Conservation (phyloP, 1,284 basidiomycete genomes). For the Malassezia caprae region DNA sequence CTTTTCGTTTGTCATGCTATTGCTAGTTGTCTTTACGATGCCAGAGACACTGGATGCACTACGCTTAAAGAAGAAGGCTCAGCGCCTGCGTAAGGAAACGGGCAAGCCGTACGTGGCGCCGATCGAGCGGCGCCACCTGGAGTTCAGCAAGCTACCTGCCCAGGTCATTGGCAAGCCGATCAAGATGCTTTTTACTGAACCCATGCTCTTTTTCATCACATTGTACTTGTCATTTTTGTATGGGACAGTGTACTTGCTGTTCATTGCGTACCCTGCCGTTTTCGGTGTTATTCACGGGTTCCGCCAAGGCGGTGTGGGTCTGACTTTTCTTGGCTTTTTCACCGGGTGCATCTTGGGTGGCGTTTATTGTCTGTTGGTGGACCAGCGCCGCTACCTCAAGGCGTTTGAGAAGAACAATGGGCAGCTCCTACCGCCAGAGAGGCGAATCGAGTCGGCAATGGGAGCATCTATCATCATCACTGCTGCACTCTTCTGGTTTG, state of each 20-base stretch:
- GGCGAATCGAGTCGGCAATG: constrained; percentile 35
- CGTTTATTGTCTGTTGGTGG: constrained; percentile 25
- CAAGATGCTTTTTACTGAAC: constrained; percentile 57
- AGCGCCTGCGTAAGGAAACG: constrained; percentile 55
- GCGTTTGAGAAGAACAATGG: constrained; percentile 28
- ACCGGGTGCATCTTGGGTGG: constrained; percentile 30
- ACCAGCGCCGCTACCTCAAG: constrained; percentile 34
- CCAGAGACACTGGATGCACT: constrained; percentile 62
- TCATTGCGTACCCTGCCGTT: constrained; percentile 47
- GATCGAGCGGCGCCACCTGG: constrained; percentile 29
- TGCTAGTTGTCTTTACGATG: constrained; percentile 59
- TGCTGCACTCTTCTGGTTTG: constrained; percentile 50
- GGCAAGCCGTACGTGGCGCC: constrained; percentile 56
- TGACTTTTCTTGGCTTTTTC: constrained; percentile 47
- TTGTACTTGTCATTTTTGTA: constrained; percentile 68
- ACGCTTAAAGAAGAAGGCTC: constrained; percentile 55
- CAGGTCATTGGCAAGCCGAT: constrained; percentile 59
- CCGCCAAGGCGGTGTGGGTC: constrained; percentile 33
- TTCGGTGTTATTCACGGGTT: constrained; percentile 40
- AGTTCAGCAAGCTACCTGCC: constrained; percentile 50
- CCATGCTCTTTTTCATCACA: constrained; percentile 64
- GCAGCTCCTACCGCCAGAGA: constrained; percentile 27
- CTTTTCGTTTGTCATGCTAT: constrained; percentile 55
- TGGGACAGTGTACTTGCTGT: constrained; percentile 48
- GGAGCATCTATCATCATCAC: constrained; percentile 47